A percentile compares a stretch with the other conserved stretches of the same genome.
Conservation (phyloP, 2,329 filamentous ascomycete species). For the Verticillium isaacii region DNA sequence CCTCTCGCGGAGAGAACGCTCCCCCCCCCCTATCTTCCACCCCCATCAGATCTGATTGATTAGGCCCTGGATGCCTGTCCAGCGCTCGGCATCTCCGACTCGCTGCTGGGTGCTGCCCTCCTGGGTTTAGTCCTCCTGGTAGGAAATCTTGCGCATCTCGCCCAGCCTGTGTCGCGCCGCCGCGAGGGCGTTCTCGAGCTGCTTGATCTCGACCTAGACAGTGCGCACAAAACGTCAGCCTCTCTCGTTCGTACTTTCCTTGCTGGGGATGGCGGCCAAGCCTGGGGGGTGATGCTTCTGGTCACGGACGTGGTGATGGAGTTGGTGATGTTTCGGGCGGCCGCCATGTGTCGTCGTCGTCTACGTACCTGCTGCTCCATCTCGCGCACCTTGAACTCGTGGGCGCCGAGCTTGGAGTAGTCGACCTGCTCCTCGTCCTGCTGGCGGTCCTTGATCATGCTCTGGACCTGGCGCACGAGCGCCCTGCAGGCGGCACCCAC, state of each 20-base stretch:
- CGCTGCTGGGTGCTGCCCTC: not conserved
- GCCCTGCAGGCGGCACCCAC: conserved; percentile 84
- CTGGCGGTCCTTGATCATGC: conserved; percentile 84
- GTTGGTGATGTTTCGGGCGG: too few species aligned
- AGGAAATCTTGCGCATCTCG: conserved; percentile 97
- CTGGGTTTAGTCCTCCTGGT: conserved; percentile 65
- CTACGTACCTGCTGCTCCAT: conserved; percentile 74
- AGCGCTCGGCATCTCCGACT: not conserved
- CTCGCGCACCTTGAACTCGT: conserved; percentile 97
- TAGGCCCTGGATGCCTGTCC: too few species aligned
- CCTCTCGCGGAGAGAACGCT: not conserved
- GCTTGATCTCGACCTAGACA: conserved; percentile 85
- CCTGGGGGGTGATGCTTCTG: too few species aligned
- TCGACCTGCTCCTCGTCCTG: conserved; percentile 77
- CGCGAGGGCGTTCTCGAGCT: conserved; percentile 82
- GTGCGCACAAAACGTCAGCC: not conserved
- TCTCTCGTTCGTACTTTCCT: conserved; percentile 11
- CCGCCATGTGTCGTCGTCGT: too few species aligned
- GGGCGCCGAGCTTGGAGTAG: conserved; percentile 80
- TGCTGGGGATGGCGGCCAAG: not conserved
- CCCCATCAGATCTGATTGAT: too few species aligned
- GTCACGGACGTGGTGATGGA: too few species aligned
- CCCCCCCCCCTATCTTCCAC: not conserved
- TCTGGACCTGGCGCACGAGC: conserved; percentile 89
- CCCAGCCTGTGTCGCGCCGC: conserved; percentile 78